phyloP scores from a whole-genome alignment of 1,284 basidiomycete species.

The Ganoderma multipileum region DNA sequence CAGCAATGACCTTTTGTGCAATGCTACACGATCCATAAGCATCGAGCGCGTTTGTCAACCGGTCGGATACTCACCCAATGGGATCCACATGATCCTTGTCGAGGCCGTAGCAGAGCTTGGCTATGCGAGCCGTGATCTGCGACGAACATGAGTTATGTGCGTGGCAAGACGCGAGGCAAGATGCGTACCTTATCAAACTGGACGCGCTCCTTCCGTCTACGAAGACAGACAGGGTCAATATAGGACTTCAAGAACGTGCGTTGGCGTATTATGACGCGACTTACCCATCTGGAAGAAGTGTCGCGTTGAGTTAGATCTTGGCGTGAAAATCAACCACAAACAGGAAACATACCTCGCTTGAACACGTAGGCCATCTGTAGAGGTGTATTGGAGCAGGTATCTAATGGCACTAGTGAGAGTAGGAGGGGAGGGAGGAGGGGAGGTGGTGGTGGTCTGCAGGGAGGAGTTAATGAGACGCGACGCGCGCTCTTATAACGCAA shows the following conservation, averaged over 20 bases:
- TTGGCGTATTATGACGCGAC: conserved; percentile 42
- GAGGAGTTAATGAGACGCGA: conserved; percentile 36
- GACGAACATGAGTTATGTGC: conserved; percentile 18
- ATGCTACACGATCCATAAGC: conserved; percentile 55
- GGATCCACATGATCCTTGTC: conserved; percentile 95
- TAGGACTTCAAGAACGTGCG: conserved; percentile 27
- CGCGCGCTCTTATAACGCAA: conserved; percentile 38
- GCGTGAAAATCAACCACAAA: conserved; percentile 9
- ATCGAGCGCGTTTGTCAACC: not conserved
- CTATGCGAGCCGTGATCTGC: conserved; percentile 89
- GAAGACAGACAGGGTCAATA: conserved; percentile 11
- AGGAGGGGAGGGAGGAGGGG: conserved; percentile 18
- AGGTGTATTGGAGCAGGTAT: conserved; percentile 11
- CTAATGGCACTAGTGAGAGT: conserved; percentile 10
- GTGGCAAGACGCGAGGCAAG: conserved; percentile 21
- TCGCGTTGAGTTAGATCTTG: conserved; percentile 15
- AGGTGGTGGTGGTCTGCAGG: conserved; percentile 43
- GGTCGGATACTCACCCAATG: conserved; percentile 71
- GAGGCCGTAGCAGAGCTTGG: conserved; percentile 97
- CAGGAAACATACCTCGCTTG: conserved; percentile 67
- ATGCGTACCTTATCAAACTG: conserved; percentile 83
- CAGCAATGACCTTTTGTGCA: conserved; percentile 94
- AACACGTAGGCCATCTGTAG: conserved; percentile 69
- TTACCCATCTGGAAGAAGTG: conserved; percentile 62
- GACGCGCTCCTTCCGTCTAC: conserved; percentile 83